phyloP scores from a whole-genome alignment of 1,284 basidiomycete species.

The Cutaneotrichosporon daszewskae region DNA sequence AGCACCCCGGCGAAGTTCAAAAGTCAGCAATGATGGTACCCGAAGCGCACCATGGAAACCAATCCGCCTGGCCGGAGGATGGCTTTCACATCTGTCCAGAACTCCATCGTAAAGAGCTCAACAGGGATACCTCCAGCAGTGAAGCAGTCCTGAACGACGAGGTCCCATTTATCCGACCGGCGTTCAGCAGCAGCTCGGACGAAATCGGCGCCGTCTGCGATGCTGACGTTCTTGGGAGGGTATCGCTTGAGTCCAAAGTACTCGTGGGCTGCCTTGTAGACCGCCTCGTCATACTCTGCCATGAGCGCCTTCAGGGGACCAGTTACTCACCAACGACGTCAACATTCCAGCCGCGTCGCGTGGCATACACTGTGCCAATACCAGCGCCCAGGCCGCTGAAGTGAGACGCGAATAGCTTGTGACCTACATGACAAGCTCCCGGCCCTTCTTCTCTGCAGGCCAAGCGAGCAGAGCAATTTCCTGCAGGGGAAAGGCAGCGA shows the following conservation, averaged over 20 bases:
- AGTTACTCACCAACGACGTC: conserved; percentile 32
- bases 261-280: conserved; percentile 70
- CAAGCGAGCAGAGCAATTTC: conserved; percentile 58
- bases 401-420: neutral
- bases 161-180: conserved; percentile 55
- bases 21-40: conserved; percentile 1
- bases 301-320: conserved; percentile 26
- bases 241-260: conserved; percentile 72
- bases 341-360: conserved; percentile 57
- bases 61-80: conserved; percentile 67
- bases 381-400: conserved; percentile 77
- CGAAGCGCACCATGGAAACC: conserved; percentile 63
- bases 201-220: conserved; percentile 70
- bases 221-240: conserved; percentile 54
- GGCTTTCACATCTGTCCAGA: conserved; percentile 65
- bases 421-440: conserved; percentile 33
- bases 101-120: conserved; percentile 72
- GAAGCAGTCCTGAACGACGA: conserved; percentile 84
- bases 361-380: conserved; percentile 66
- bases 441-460: conserved; percentile 3
- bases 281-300: conserved; percentile 79
- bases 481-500: conserved; percentile 75
- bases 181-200: conserved; percentile 49
- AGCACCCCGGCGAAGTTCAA: conserved; percentile 69
- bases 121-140: conserved; percentile 79